A percentile compares a stretch with the other conserved stretches of the same genome.
These are phyloP conservation scores for Pichia sp. DNA, from an alignment of 1,139 yeast genomes.

Conservation along the genomic window DNA sequence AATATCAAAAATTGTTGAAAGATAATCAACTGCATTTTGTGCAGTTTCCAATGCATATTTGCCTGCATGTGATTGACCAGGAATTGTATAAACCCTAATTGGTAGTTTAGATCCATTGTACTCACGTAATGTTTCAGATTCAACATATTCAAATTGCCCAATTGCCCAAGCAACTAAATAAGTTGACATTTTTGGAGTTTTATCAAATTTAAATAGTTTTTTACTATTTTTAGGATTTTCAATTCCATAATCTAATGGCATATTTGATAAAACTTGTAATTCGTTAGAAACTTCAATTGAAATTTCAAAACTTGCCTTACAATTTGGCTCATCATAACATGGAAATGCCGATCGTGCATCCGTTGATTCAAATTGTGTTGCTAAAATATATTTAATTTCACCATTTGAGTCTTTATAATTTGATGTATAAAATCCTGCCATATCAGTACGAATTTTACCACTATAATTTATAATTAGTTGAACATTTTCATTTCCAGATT, in stretches of 20 bases:
- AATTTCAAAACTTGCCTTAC: constrained; percentile 72
- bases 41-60: constrained; percentile 45
- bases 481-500: constrained; percentile 32
- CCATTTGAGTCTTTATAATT: constrained; percentile 45
- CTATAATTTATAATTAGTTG: constrained; percentile 35
- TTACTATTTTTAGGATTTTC: constrained; percentile 9
- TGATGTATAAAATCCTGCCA: constrained; percentile 87
- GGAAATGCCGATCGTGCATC: constrained; percentile 92
- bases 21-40: constrained; percentile 45
- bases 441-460: constrained; percentile 52
- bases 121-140: constrained; percentile 32
- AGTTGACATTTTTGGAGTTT: constrained; percentile 50
- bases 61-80: constrained; percentile 47
- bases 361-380: constrained; percentile 87
- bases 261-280: constrained; percentile 69
- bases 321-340: constrained; percentile 80
- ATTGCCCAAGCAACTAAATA: constrained; percentile 54
- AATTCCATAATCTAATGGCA: constrained; percentile 60
- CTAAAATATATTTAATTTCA: constrained; percentile 56
- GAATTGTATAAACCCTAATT: constrained; percentile 49
- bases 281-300: constrained; percentile 52
- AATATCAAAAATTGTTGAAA: constrained; percentile 46
- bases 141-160: constrained; percentile 51
- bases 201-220: constrained; percentile 30
- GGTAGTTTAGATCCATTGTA: constrained; percentile 39